phyloP scores from a whole-genome alignment of 2,329 filamentous ascomycete genomes.

The Canariomyces notabilis region DNA sequence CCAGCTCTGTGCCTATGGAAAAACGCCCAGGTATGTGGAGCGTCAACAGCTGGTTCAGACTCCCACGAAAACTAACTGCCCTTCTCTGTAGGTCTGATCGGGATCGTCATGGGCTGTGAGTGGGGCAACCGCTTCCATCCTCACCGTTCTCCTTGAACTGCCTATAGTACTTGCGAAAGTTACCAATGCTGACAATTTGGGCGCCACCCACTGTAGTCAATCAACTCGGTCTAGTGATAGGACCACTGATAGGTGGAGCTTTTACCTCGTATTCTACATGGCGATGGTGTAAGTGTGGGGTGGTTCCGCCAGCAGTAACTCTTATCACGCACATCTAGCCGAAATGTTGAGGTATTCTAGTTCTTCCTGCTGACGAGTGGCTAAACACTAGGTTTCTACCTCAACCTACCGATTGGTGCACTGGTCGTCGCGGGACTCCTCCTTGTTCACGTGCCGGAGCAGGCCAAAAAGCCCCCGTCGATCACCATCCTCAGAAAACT shows the following conservation, averaged over 20 bases:
- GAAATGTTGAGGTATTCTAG: too few relatives aligned
- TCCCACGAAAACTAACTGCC: not conserved
- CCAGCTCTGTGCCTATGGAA: conserved; percentile 33
- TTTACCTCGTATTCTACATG: conserved; percentile 37
- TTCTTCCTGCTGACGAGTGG: too few relatives aligned
- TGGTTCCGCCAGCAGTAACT: too few relatives aligned
- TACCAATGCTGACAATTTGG: not conserved
- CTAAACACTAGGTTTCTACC: conserved; percentile 31
- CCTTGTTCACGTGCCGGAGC: not conserved
- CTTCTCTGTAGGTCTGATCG: conserved; percentile 2
- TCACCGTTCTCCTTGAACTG: not conserved
- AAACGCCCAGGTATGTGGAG: conserved; percentile 29
- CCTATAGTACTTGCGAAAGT: not conserved
- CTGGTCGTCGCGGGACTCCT: not conserved
- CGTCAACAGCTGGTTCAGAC: not conserved
- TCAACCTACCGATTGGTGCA: conserved; percentile 40
- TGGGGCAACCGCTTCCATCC: too few relatives aligned
- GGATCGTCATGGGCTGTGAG: conserved; percentile 15
- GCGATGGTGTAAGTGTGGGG: conserved; percentile 40
- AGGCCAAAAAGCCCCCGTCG: not conserved
- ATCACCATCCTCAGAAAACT: not conserved
- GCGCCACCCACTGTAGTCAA: conserved; percentile 17
- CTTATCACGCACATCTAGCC: too few relatives aligned
- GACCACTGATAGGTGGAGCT: conserved; percentile 42
- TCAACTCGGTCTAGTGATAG: conserved; percentile 40